Percentiles rank a stretch among this genome's conserved stretches.
Conservation (phyloP, 768 basidiomycete genomes). For the Rhodotorula babjevae region DNA sequence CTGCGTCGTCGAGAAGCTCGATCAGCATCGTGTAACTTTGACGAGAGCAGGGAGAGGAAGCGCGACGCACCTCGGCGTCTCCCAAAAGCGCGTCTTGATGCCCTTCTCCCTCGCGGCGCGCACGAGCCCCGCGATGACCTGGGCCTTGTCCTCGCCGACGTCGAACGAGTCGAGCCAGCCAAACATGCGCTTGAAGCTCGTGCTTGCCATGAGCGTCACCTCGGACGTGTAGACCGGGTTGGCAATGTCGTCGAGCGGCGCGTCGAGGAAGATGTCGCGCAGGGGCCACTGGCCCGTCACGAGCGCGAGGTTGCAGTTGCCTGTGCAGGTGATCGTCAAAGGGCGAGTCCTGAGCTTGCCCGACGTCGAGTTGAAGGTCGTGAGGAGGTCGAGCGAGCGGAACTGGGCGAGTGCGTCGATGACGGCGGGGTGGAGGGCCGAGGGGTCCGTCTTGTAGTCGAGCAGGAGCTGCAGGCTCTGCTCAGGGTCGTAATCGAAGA, state of each 20-base stretch:
- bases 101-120: slow-evolving; percentile 16
- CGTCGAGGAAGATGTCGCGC: slow-evolving; percentile 28
- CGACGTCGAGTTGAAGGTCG: neutral
- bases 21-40: neutral
- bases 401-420: slow-evolving; percentile 9
- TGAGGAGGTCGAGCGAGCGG: slow-evolving; percentile 16
- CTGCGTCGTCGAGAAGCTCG: neutral
- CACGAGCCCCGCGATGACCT: neutral
- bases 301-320: slow-evolving; percentile 13
- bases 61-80: slow-evolving; percentile 13
- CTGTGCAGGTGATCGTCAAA: slow-evolving; percentile 12
- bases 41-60: neutral
- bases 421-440: slow-evolving; percentile 2
- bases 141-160: neutral
- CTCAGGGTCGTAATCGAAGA: slow-evolving; percentile 11
- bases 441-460: slow-evolving; percentile 24
- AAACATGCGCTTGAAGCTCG: neutral
- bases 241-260: slow-evolving; percentile 15
- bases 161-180: neutral
- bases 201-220: slow-evolving; percentile 6
- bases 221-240: neutral
- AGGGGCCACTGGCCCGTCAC: slow-evolving; percentile 3
- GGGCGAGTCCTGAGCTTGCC: neutral
- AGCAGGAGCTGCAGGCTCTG: slow-evolving; percentile 17
- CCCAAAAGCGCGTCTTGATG: slow-evolving; percentile 27